Evolutionary conservation across 768 basidiomycete genomes (phyloP), one percentile per base, ranked within the genome.

Genomic region (Ramaria sp.): DNA sequence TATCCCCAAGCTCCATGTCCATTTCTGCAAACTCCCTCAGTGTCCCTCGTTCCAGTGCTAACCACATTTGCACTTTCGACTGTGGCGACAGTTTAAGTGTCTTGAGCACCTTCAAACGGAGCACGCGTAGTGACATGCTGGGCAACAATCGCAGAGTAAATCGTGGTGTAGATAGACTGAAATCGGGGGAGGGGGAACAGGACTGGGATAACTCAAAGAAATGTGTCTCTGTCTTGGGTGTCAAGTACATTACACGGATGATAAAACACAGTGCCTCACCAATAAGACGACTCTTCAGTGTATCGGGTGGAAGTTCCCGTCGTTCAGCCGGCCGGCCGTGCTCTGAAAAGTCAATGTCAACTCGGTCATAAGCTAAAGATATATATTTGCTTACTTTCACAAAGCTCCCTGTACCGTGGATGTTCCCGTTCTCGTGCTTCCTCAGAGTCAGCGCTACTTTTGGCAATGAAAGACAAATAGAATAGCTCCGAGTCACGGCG

Each of bases 401-500:
- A 84, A 24, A 93, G 72, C 39, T 71, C 72, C 34, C 64, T 61
- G 84, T 86, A 90, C 54, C 78, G 83, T 33, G 84, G 85, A 64
- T 91, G 83, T 61, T 71, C 68, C 63, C 69, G 65, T 58, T 64
- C 59, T 51, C 75, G 75, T 41, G 71, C 71, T 43, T 75, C 76
- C 19, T 77, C 71, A 38, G 77, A 71, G 39, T 60, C 53, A 41
- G 72, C 70, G 30, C 73, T 75, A 41, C 78, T 67, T 47, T 75
- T 77, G 53, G 74, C 73, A 60, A 90, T 71, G 60, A 76, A 73
- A 11, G 87, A 85, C 50, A 92, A 74, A 69, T 92, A 95, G 66
- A 88, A 88, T 24, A 90, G 66, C 68, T 95, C 91, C 50, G 82
- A 80, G 63, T 94, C 91, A n/a, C 70, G 72, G 41, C 91, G 77